phyloP scores from a whole-genome alignment of 345 rosid species.

The Trapa incisa region DNA sequence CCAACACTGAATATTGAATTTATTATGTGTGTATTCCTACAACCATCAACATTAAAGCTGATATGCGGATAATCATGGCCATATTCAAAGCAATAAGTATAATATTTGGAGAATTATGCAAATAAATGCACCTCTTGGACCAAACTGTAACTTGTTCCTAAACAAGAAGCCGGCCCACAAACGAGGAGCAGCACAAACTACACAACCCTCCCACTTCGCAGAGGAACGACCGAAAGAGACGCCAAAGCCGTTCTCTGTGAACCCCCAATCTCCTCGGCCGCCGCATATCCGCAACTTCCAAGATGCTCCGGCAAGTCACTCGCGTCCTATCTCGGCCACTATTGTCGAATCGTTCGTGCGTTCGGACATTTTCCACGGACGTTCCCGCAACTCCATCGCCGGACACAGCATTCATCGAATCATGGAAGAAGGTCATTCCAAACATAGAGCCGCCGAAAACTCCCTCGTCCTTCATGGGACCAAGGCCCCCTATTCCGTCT shows the following conservation, averaged over 20 bases:
- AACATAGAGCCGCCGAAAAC: conserved; percentile 71
- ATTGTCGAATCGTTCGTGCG: background rate
- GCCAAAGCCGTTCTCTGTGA: background rate
- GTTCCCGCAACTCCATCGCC: conserved; percentile 29
- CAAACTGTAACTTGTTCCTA: background rate
- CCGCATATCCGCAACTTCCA: too few species aligned
- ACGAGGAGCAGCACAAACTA: background rate
- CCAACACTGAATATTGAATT: too few species aligned
- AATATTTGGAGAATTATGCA: too few species aligned
- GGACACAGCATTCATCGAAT: conserved; percentile 40
- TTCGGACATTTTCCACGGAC: conserved; percentile 42
- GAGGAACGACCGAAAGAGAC: background rate
- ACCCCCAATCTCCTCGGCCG: background rate
- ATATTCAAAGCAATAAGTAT: too few species aligned
- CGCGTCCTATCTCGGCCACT: background rate
- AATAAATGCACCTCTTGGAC: too few species aligned
- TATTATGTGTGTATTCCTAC: too few species aligned
- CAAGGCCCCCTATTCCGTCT: conserved; percentile 52
- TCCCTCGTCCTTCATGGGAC: conserved; percentile 57
- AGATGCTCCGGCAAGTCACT: conserved; percentile 4
- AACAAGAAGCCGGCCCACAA: background rate
- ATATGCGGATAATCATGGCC: too few species aligned
- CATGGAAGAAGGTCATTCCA: conserved; percentile 72
- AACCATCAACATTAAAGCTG: too few species aligned
- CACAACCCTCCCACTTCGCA: too few species aligned